Base-by-base conservation (phyloP, 2,329 filamentous ascomycete genomes). In the Myriosclerotinia duriaeana region DNA sequence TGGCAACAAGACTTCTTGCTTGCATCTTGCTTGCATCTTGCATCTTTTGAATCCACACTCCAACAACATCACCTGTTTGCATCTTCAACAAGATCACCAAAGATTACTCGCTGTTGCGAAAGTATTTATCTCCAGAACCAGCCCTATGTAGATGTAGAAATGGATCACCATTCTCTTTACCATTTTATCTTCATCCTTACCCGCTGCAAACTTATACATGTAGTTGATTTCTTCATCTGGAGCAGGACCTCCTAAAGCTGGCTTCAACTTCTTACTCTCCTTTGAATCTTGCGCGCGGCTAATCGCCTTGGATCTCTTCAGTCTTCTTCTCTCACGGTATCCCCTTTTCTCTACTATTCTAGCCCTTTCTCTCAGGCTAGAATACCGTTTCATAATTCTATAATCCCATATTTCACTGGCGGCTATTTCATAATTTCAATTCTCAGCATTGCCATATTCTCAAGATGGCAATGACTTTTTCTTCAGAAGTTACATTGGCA, bases 381-480 rank as follows among this genome's bases (percentile, higher is more conserved):
- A n/a, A 61, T 61, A 38, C 22, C 15, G 46, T 40, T 26, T 59
- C 63, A 59, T 34, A 50, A 11, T 30, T 52, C 26, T 34, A 62
- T 52, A 15, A 40, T 36, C 40, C 38, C n/a, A 8, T 40, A 34
- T 59, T n/a, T 15, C 11, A 8, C 14, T 12, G 22, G 17, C 11
- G 50, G 53, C 22, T 53, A 42, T 53, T 53, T 53, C 59, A 30
- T 20, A 15, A 53, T 52, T 22, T 62, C 59, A n/a, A 36, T 48
- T 46, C 30, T 38, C 20, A 22, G 26, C 58, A 52, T 61, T 61
- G 58, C 44, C 58, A 61, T 61, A 61, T 61, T 61, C 58, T 61
- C 53, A 65, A 61, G 64, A 65, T 61, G 64, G 44, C 55, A 40
- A 52, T 48, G 40, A 38, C 15, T 53, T 65, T 65, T 34, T 44